A percentile compares a stretch with the other conserved stretches of the same genome.
Evolutionary conservation across 1,139 yeast species (phyloP).

Genomic region (Pichia sp.): DNA sequence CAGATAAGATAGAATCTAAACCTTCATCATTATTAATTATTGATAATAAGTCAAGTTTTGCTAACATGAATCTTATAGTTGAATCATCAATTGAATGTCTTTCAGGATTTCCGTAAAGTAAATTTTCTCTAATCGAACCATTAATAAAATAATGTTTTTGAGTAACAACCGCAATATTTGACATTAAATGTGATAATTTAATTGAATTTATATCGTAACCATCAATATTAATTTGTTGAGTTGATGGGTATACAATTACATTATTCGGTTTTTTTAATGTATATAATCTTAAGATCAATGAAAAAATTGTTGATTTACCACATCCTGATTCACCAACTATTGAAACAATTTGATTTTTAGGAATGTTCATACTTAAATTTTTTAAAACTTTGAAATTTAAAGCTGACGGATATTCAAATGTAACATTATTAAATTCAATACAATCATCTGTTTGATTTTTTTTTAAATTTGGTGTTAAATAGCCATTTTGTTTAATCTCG

Average conservation of each 20-base stretch:
- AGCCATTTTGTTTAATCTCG: constrained; percentile 18
- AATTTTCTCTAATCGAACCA: constrained; percentile 61
- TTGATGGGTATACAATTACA: neutral
- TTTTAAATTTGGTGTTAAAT: constrained; percentile 21
- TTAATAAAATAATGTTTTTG: constrained; percentile 62
- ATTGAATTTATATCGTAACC: constrained; percentile 39
- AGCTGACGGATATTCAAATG: constrained; percentile 42
- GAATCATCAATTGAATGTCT: constrained; percentile 4
- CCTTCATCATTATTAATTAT: constrained; percentile 52
- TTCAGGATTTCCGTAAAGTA: constrained; percentile 52
- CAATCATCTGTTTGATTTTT: constrained; percentile 19
- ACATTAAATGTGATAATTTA: constrained; percentile 45
- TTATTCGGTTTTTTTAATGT: neutral
- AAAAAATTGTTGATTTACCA: constrained; percentile 68
- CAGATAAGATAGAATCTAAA: constrained; percentile 52
- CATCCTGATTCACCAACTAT: constrained; percentile 73
- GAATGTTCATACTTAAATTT: constrained; percentile 37
- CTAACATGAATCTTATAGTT: constrained; percentile 8
- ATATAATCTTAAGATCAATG: constrained; percentile 49
- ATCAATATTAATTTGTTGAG: constrained; percentile 32
- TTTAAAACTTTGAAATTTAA: constrained; percentile 30
- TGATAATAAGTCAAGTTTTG: constrained; percentile 38
- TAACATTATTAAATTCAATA: constrained; percentile 38
- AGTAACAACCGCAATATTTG: constrained; percentile 56
- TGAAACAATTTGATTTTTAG: constrained; percentile 48